Percentiles rank a stretch among this genome's conserved stretches.
Evolutionary conservation across 331 rosid genomes (phyloP).

Genomic region (Telfairia occidentalis): DNA sequence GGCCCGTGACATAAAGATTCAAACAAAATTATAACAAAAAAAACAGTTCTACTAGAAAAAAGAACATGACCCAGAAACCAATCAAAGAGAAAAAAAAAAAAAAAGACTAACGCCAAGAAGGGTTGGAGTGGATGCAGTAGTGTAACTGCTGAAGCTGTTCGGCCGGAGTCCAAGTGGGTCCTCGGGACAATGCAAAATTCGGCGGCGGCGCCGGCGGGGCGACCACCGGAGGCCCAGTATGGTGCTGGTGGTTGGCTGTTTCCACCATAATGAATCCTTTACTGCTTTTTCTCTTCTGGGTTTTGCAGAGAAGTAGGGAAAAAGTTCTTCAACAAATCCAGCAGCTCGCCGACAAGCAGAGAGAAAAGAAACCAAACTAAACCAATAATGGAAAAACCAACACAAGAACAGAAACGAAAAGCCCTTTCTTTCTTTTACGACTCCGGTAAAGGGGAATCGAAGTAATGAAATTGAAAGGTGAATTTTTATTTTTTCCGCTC

Average conservation of each 20-base stretch:
- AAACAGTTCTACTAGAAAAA: background rate
- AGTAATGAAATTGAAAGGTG: background rate
- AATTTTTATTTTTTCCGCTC: no score
- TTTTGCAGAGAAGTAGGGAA: background rate
- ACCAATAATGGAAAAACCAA: background rate
- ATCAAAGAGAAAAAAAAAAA: background rate
- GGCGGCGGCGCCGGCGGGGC: slow-evolving; percentile 24
- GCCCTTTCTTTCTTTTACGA: background rate
- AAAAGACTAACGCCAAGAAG: slow-evolving; percentile 84
- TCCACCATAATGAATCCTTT: slow-evolving; percentile 46
- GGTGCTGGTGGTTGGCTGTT: slow-evolving; percentile 39
- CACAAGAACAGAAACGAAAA: background rate
- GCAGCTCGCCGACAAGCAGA: background rate
- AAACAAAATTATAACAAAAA: background rate
- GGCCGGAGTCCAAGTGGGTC: slow-evolving; percentile 68
- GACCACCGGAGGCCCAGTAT: slow-evolving; percentile 30
- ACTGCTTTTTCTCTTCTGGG: background rate
- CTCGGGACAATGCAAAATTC: slow-evolving; percentile 33
- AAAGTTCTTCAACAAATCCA: background rate
- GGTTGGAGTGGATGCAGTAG: slow-evolving; percentile 95
- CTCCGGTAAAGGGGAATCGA: background rate
- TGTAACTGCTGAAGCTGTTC: slow-evolving; percentile 77
- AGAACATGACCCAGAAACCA: background rate
- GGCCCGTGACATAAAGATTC: background rate
- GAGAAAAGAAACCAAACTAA: background rate